Conservation (phyloP, 2,329 filamentous ascomycete genomes). For the Monosporascus sp. region DNA sequence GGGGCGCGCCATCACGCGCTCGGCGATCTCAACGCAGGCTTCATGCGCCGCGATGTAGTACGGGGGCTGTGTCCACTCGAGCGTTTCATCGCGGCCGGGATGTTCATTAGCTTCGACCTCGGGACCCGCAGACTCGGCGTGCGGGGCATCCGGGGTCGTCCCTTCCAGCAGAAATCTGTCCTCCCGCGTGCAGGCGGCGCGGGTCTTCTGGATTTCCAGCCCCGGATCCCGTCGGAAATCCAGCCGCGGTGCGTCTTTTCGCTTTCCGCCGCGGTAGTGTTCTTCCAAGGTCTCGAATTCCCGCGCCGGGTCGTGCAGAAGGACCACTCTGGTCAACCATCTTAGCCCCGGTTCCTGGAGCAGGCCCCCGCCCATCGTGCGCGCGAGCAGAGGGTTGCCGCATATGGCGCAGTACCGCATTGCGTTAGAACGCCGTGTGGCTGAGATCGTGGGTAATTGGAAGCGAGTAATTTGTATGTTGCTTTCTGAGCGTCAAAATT, state of each 20-base stretch:
- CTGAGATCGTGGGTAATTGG: too few relatives aligned
- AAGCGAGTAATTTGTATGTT: too few relatives aligned
- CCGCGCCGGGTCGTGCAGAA: conserved; percentile 13
- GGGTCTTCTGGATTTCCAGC: conserved; percentile 8
- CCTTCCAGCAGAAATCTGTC: background rate
- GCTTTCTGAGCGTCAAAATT: too few relatives aligned
- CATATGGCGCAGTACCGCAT: conserved; percentile 5
- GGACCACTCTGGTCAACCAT: conserved; percentile 11
- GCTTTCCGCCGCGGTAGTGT: conserved; percentile 15
- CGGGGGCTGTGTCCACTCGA: background rate
- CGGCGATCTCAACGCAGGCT: conserved; percentile 13
- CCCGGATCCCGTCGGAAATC: background rate
- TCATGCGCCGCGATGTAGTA: conserved; percentile 15
- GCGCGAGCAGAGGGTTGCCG: conserved; percentile 6
- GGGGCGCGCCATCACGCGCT: conserved; percentile 6
- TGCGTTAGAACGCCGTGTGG: too few relatives aligned
- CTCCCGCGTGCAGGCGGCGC: conserved; percentile 1
- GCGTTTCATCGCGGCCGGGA: conserved; percentile 5
- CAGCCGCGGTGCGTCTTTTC: background rate
- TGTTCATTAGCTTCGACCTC: conserved; percentile 4
- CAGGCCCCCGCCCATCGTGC: background rate
- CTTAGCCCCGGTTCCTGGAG: background rate
- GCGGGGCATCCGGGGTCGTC: background rate
- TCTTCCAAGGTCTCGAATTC: conserved; percentile 13
- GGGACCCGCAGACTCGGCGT: background rate